Percentiles rank a stretch among this genome's conserved stretches.
These are phyloP conservation scores for Rugosomyces carneus DNA, from an alignment of 1,284 basidiomycete species.

Conservation along the genomic window DNA sequence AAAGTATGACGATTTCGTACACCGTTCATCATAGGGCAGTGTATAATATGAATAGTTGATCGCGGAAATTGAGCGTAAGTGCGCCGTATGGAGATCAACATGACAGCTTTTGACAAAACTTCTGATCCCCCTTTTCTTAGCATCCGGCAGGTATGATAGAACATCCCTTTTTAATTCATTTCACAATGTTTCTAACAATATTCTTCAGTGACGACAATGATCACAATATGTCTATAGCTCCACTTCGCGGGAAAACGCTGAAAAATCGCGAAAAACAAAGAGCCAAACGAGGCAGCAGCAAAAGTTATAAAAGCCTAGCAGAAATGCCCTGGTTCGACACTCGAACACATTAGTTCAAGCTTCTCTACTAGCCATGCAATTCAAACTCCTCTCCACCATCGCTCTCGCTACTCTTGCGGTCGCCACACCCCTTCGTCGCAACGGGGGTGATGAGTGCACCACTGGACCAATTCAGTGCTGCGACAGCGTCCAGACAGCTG, in stretches of 20 bases:
- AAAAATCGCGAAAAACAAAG: not conserved
- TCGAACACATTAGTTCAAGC: slow-evolving; percentile 19
- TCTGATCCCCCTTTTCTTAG: not conserved
- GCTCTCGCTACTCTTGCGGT: slow-evolving; percentile 22
- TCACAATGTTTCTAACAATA: not conserved
- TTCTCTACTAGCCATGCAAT: slow-evolving; percentile 12
- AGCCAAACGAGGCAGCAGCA: no score
- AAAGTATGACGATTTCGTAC: not conserved
- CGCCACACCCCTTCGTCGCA: slow-evolving; percentile 15
- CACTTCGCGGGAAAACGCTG: not conserved
- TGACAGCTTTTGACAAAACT: not conserved
- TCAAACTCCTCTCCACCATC: slow-evolving; percentile 8
- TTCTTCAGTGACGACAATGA: not conserved
- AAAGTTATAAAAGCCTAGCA: not conserved
- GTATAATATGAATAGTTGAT: not conserved
- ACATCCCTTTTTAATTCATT: not conserved
- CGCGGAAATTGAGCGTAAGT: not conserved
- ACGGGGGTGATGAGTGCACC: slow-evolving; percentile 17
- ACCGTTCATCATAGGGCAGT: not conserved
- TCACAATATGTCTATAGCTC: not conserved
- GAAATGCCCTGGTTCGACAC: not conserved
- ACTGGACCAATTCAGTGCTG: slow-evolving; percentile 26
- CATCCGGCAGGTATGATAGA: not conserved
- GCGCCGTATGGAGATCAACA: not conserved
- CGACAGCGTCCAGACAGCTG: slow-evolving; percentile 17